phyloP scores from a whole-genome alignment of 495 filamentous ascomycete species.

The Tuber borchii region DNA sequence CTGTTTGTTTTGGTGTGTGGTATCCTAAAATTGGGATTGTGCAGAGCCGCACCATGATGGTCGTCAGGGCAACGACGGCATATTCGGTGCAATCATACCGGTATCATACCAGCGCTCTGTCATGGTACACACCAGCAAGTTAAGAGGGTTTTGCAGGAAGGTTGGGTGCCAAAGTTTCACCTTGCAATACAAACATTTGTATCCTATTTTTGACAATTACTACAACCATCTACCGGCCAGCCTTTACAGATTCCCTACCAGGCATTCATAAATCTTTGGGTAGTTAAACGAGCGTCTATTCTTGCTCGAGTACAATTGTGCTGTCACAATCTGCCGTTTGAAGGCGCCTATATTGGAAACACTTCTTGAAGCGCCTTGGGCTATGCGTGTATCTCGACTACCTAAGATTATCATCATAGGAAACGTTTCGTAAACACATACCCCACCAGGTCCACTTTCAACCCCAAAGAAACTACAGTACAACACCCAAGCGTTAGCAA shows the following conservation, averaged over 20 bases:
- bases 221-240: background rate
- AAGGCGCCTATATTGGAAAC: background rate
- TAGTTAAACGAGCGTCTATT: background rate
- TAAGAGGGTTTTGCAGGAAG: background rate
- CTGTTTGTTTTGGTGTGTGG: background rate
- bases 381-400: background rate
- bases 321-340: background rate
- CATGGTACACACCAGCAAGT: too few species aligned
- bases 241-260: background rate
- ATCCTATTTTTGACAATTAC: background rate
- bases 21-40: background rate
- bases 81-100: background rate
- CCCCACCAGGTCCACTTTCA: background rate
- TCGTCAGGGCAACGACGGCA: background rate
- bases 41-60: background rate
- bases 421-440: background rate
- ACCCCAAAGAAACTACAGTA: slow-evolving; percentile 20
- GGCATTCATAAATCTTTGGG: background rate
- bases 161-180: background rate
- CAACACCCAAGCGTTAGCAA: background rate
- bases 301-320: background rate
- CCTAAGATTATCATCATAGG: background rate
- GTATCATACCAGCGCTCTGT: too few species aligned
- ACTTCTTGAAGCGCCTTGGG: background rate
- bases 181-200: background rate